Conservation (phyloP, 1,284 basidiomycete genomes). For the Ustilago loliicola region DNA sequence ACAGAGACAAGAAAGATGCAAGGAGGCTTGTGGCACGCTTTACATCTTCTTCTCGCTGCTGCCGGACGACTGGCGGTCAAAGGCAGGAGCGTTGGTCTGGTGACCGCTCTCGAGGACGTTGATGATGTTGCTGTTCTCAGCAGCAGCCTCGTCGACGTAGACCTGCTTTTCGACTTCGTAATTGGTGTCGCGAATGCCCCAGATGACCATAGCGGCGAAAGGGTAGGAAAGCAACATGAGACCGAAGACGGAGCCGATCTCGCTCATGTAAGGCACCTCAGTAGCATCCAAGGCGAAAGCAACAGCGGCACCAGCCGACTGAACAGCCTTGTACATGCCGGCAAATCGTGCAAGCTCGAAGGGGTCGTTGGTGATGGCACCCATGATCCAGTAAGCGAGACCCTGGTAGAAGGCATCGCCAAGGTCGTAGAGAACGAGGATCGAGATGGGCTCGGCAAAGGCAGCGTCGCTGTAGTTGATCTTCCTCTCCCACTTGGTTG, state of each 20-base stretch:
- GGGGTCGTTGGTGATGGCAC: slow-evolving; percentile 61
- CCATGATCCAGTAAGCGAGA: slow-evolving; percentile 58
- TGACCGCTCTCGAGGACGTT: slow-evolving; percentile 23
- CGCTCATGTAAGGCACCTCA: slow-evolving; percentile 34
- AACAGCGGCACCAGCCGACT: slow-evolving; percentile 55
- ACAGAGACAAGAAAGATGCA: neutral
- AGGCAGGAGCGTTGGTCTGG: slow-evolving; percentile 8
- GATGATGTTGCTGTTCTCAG: slow-evolving; percentile 29
- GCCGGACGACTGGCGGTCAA: slow-evolving; percentile 33
- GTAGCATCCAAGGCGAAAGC: slow-evolving; percentile 56
- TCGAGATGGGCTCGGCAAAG: slow-evolving; percentile 40
- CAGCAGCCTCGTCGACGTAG: slow-evolving; percentile 32
- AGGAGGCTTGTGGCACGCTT: neutral
- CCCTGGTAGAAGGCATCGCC: slow-evolving; percentile 49
- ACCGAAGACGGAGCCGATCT: slow-evolving; percentile 41
- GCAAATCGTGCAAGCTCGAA: slow-evolving; percentile 58
- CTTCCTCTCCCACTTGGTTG: slow-evolving; percentile 31
- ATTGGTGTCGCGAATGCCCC: slow-evolving; percentile 31
- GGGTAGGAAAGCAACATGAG: slow-evolving; percentile 38
- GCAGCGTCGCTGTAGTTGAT: slow-evolving; percentile 33
- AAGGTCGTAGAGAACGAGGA: slow-evolving; percentile 37
- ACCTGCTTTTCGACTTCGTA: slow-evolving; percentile 41
- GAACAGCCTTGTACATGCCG: slow-evolving; percentile 58
- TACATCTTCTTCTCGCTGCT: slow-evolving; percentile 43
- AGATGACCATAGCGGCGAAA: slow-evolving; percentile 29